Evolutionary conservation across 75 land plant species (phyloP), one percentile per base, ranked within the genome.

Genomic region (Pseudotsuga menziesii): DNA sequence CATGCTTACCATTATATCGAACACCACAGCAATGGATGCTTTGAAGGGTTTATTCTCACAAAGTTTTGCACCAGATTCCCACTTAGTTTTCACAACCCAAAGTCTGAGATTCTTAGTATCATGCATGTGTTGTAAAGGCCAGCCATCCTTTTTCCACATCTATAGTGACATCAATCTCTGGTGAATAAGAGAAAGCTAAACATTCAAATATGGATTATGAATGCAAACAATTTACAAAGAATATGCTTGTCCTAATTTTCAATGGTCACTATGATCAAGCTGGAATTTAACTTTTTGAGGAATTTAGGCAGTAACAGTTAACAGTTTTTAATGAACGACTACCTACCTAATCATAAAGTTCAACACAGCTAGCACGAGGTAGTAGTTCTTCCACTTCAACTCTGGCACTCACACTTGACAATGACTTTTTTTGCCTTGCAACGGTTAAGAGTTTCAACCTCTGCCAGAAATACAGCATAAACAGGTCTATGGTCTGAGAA

Each of bases 401-500:
- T 64, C 86, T 80, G 4, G 94, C 86, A 74, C 87, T 89, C 59
- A 85, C 85, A 59, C 79, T 82, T 32, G 83, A 77, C 82, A 81
- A 77, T 67, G 81, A 85, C 77, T 77, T 90, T 75, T n/a, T 80
- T 90, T 9, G 86, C 75, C 61, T 88, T 80, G 57, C 77, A 58
- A 54, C 78, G 83, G 77, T 87, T 88, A 36, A 91, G 76, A 25
- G 83, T 83, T 76, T 94, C 93, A 71, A 94, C 98, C 78, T 94
- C 93, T 52, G 89, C 93, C 71, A 75, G 76, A 75, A 96, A 96
- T 58, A 90, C 61, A 36, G 95, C 90, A 70, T 79, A 88, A 39
- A 96, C 99, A 52, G 99, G 94, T 75, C 99, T 86, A 74, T 96
- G 99, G 73, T 96, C 99, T 9, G 99, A 96, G 55, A 94, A 88